These are phyloP conservation scores for Taiozyma onychis DNA, from an alignment of 1,139 yeast genomes.

Conservation along the genomic window DNA sequence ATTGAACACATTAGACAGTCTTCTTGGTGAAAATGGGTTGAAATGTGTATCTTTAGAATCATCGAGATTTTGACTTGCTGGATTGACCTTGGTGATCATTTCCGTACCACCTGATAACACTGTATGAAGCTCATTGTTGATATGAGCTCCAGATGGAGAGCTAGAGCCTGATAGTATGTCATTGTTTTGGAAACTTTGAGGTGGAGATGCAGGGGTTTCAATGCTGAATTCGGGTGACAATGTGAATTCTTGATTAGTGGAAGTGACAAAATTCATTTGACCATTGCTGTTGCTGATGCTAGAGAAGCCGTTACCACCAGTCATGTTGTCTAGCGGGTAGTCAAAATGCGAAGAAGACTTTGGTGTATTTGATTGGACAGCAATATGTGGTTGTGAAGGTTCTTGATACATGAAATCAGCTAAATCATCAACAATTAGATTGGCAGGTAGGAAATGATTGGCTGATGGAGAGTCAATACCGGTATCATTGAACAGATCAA, in stretches of 20 bases:
- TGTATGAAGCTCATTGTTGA: conserved; percentile 11
- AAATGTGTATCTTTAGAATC: conserved; percentile 1
- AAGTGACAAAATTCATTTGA: not conserved
- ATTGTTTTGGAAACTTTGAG: conserved; percentile 16
- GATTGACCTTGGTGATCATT: conserved; percentile 1
- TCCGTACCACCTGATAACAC: conserved; percentile 16
- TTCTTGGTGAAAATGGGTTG: conserved; percentile 22
- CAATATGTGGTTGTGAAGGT: not conserved
- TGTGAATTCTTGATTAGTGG: not conserved
- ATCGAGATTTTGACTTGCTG: not conserved
- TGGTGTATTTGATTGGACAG: conserved; percentile 1
- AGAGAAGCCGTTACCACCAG: conserved; percentile 7
- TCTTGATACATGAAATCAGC: conserved; percentile 7
- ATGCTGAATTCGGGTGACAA: conserved; percentile 1
- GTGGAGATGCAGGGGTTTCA: conserved; percentile 20
- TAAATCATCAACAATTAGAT: conserved; percentile 21
- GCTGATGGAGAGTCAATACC: conserved; percentile 20
- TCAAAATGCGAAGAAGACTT: not conserved
- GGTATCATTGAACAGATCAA: not conserved
- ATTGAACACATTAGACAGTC: conserved; percentile 22
- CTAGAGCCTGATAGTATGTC: conserved; percentile 19
- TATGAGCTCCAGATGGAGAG: conserved; percentile 13
- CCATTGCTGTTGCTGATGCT: not conserved
- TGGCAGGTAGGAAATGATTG: conserved; percentile 19
- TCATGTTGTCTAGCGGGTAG: not conserved